Base-by-base conservation (phyloP, 208 protist genomes). In the Wallacemonas sp. region DNA sequence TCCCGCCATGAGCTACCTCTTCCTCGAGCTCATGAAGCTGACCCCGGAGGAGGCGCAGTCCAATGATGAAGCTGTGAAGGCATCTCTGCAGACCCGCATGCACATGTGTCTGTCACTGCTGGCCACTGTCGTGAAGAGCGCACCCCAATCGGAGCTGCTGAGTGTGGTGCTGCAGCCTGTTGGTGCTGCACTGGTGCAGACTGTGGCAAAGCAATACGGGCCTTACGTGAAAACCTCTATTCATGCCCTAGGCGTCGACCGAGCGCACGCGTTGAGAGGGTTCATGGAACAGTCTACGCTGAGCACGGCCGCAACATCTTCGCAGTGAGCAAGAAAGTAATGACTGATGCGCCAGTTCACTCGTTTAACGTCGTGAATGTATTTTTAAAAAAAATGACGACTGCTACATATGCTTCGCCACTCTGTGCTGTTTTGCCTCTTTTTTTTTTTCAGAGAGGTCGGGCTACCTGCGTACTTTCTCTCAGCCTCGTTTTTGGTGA, bases 271-370 rank as follows among this genome's bases (percentile, higher is more conserved):
- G 61, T 72, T 94, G 62, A 72, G 88, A 27, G 33, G 46, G 39
- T 84, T 94, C 55, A 91, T 94, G 88, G 75, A 88, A 44, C 66
- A 53, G 47, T 80, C 80, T 30, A 19, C 55, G 5, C 38, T 46
- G 22, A 33, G 19, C 55, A 24, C 55, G 11, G 0, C 38, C 14
- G 17, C 36, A 53, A 30, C 15, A 28, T 44, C 34, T 12, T 46
- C 34, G 33, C 5, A 21, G 53, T 24, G 33, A 60, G 24, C 49
- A 60, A 21, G 53, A 68, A 41, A 69, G 56, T 36, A 41, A n/a
- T 53, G 45, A 24, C 12, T 27, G 36, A 41, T 41, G 36, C 6
- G 36, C 36, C 36, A n/a, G n/a, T n/a, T n/a, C n/a, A n/a, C n/a
- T n/a, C n/a, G n/a, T n/a, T n/a, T n/a, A n/a, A n/a, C n/a, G n/a